phyloP scores from a whole-genome alignment of 2,329 filamentous ascomycete species.

The Rhynchosporium agropyri region DNA sequence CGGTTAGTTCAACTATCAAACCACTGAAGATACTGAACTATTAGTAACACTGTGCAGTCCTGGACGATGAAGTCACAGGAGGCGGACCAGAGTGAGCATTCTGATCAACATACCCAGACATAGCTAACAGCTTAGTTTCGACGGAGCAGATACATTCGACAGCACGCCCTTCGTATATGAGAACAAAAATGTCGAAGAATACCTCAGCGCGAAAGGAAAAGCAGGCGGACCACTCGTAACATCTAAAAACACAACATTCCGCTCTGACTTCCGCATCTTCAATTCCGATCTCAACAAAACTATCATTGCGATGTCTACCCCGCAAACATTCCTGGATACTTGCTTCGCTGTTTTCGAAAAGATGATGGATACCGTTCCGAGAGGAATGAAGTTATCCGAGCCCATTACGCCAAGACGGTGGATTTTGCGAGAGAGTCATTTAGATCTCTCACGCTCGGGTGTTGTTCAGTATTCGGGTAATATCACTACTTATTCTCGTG shows the following conservation, averaged over 20 bases:
- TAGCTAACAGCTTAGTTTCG: background rate
- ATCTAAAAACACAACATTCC: constrained; percentile 16
- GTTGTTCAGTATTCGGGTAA: constrained; percentile 18
- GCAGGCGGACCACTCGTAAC: constrained; percentile 29
- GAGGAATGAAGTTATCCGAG: constrained; percentile 22
- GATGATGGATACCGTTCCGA: constrained; percentile 32
- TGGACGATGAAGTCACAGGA: background rate
- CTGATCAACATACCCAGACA: background rate
- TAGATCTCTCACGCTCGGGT: constrained; percentile 25
- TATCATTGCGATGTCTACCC: constrained; percentile 25
- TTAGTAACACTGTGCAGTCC: background rate
- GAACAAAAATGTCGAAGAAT: constrained; percentile 24
- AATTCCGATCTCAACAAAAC: constrained; percentile 31
- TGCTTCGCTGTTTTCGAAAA: constrained; percentile 31
- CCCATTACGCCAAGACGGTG: constrained; percentile 25
- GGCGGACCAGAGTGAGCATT: background rate
- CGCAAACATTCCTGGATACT: constrained; percentile 26
- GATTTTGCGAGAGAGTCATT: constrained; percentile 22
- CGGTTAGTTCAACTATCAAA: constrained; percentile 1
- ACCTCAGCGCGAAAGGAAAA: constrained; percentile 24
- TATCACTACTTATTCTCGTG: constrained; percentile 12
- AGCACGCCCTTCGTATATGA: constrained; percentile 28
- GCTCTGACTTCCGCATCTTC: constrained; percentile 28
- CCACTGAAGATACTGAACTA: background rate
- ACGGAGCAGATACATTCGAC: constrained; percentile 25